Conservation (phyloP, 768 basidiomycete species). For the Tricholoma sp. region DNA sequence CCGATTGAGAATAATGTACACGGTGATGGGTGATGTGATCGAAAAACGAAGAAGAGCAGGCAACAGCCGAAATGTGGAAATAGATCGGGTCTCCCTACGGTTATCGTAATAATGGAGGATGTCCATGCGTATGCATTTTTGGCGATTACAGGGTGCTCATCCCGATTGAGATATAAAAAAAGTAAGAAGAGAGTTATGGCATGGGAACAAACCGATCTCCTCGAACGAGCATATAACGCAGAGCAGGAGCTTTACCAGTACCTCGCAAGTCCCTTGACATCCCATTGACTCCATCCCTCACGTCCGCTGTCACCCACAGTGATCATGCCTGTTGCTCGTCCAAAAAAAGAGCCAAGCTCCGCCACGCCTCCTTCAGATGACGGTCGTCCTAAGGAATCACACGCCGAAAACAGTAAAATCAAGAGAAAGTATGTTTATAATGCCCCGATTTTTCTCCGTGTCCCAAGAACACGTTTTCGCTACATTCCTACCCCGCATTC, state of each 20-base stretch:
- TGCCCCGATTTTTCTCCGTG: slow-evolving; percentile 57
- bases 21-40: slow-evolving; percentile 34
- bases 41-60: slow-evolving; percentile 25
- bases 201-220: slow-evolving; percentile 34
- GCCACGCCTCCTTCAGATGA: slow-evolving; percentile 66
- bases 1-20: background rate
- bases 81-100: slow-evolving; percentile 32
- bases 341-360: slow-evolving; percentile 62
- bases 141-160: slow-evolving; percentile 21
- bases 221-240: slow-evolving; percentile 37
- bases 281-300: slow-evolving; percentile 24
- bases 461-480: slow-evolving; percentile 28
- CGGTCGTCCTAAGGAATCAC: slow-evolving; percentile 45
- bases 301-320: slow-evolving; percentile 11
- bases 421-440: slow-evolving; percentile 71
- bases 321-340: slow-evolving; percentile 61
- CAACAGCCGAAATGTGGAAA: slow-evolving; percentile 33
- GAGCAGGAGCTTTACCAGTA: slow-evolving; percentile 16
- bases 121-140: slow-evolving; percentile 19
- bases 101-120: slow-evolving; percentile 38
- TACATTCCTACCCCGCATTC: slow-evolving; percentile 33
- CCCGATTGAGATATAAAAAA: slow-evolving; percentile 35
- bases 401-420: slow-evolving; percentile 66
- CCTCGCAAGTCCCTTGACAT: slow-evolving; percentile 24
- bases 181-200: slow-evolving; percentile 33